Evolutionary conservation across 108 stramenopile species (phyloP), one percentile per base, ranked within the genome.

Genomic region (Schizochytrium sp.): DNA sequence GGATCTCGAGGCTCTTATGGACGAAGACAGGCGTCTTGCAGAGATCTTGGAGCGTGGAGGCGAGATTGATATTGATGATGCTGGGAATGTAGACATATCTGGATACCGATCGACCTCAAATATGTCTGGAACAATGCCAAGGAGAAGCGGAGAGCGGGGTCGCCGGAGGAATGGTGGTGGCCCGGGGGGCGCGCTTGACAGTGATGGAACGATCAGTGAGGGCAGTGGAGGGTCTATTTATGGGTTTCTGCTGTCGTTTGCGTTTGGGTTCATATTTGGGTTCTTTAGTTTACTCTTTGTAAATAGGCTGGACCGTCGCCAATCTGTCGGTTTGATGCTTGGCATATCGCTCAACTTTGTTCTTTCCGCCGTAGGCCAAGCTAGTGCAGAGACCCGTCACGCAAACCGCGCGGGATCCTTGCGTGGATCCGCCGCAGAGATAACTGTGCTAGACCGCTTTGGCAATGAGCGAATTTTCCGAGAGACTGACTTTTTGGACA

Each of bases 211-310:
- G 28, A 28, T 28, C 28, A 28, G 28, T 28, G 28, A 28, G 28
- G 28, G 28, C 28, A 28, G 28, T 28, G 28, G 28, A 28, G 28
- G 28, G 28, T 28, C 28, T 28, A 28, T 28, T 47, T 83, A n/a
- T 10, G 53, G 76, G 10, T 83, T 83, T 55, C 3, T 83, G 12
- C 1, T 83, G 50, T 47, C 76, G 28, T 83, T 83, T 53, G 19
- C 76, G 45, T 55, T 83, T 42, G 76, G 76, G 45, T 83, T 83
- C 76, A 2, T 83, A 0, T 83, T 83, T 83, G 76, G 76, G 38
- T 55, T 83, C 47, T 55, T 83, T 10, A 55, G 50, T n/a, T 40
- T 83, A 5, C 76, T 83, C 76, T 83, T 83, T 13, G 47, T 83
- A 10, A 49, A 83, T 13, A 49, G 76, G 50, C 76, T 83, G 15